Evolutionary conservation across 148 eudicot genomes (phyloP), one percentile per base, ranked within the genome.

Genomic region (Silene latifolia): DNA sequence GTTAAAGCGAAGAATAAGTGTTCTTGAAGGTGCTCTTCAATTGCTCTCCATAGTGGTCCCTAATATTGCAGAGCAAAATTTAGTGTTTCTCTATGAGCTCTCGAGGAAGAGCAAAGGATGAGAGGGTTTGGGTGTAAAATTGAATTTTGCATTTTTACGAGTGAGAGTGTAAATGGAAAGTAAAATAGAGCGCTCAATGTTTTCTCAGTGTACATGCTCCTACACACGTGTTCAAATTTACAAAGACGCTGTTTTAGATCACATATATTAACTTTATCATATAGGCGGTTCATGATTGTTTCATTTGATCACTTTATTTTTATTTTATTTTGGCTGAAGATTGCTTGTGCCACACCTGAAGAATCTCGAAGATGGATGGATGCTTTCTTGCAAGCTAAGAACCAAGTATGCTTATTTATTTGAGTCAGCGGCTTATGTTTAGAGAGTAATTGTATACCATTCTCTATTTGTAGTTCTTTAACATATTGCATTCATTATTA

Each of bases 381-480:
- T 65, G 97, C 99, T 84, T 96, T 96, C 85, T 87, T 89, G 74
- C 93, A 88, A 72, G 99, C 98, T 66, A 96, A 96, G 83, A 90
- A 88, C 74, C 91, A 87, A 91, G 99, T 89, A 86, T 14, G 61
- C 14, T 44, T 76, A 15, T 72, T 56, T 5, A 8, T 56, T 69
- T 74, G 32, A 20, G 72, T 44, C 15, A 13, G 80, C 35, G 18
- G 58, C 56, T 59, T 20, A 6, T 70, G 51, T 32, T 67, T 27
- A 58, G 63, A 57, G 27, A 39, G 21, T 78, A 56, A 21, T 19
- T 66, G 21, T 54, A 0, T 42, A 17, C 14, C 25, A 23, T 23
- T 61, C 62, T 25, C 24, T 18, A 8, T 48, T 48, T 29, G 21
- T 61, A 27, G 61, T 20, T 72, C 18, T 53, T 15, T 32, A 56